These are phyloP conservation scores for Salvia sclarea DNA, from an alignment of 305 asterid species.

Conservation along the genomic window DNA sequence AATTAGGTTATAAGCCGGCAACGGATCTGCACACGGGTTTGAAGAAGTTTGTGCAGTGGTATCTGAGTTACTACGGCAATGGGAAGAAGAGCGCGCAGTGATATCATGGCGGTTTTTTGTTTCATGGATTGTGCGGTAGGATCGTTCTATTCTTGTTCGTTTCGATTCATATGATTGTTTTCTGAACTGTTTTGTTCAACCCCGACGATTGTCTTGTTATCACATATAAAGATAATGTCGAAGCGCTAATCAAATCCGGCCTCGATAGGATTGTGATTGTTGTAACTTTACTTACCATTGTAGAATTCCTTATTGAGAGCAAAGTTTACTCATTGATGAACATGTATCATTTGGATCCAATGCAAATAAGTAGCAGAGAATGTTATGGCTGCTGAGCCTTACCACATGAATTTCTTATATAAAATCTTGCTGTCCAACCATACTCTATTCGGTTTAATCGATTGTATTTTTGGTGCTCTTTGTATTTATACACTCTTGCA, in stretches of 20 bases:
- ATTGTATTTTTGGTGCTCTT: background rate
- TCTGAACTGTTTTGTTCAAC: constrained; percentile 36
- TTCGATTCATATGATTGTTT: constrained; percentile 64
- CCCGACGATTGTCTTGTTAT: constrained; percentile 38
- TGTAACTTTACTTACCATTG: constrained; percentile 61
- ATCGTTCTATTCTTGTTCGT: constrained; percentile 58
- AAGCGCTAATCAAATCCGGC: constrained; percentile 37
- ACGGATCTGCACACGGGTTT: constrained; percentile 56
- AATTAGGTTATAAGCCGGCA: constrained; percentile 54
- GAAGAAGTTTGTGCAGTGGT: constrained; percentile 59
- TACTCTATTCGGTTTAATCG: background rate
- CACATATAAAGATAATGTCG: constrained; percentile 43
- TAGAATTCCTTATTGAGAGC: constrained; percentile 52
- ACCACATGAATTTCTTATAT: constrained; percentile 18
- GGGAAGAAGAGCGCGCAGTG: constrained; percentile 56
- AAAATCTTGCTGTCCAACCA: constrained; percentile 13
- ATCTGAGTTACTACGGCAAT: constrained; percentile 48
- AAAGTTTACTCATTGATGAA: constrained; percentile 45
- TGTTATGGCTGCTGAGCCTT: constrained; percentile 19
- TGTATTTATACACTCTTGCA: background rate
- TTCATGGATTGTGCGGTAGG: constrained; percentile 44
- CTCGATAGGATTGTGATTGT: constrained; percentile 50
- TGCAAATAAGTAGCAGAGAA: constrained; percentile 40
- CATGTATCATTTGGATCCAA: constrained; percentile 38
- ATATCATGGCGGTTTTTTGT: constrained; percentile 40